Base-by-base conservation (phyloP, 768 basidiomycete genomes). In the Trametes meyenii region DNA sequence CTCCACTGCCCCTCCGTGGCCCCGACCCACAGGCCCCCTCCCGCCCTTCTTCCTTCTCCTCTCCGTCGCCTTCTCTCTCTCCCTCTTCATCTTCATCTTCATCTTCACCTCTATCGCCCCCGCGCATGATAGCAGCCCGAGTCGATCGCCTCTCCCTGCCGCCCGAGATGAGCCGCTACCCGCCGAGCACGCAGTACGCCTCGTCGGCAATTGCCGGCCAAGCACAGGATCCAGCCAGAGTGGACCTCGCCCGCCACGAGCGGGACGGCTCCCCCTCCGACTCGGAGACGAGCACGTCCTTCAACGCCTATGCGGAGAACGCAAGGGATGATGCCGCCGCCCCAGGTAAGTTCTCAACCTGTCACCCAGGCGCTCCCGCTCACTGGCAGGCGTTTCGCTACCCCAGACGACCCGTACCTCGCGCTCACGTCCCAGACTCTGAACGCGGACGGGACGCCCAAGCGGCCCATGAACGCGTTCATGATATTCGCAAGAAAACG, bases 381-480 rank as follows among this genome's bases (percentile, higher is more conserved):
- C 29, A 45, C 43, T 40, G 12, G 6, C 57, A n/a, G 14, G 42
- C 42, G 49, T 16, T n/a, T 48, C 16, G 3, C n/a, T 40, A 49
- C 57, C 39, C 59, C 61, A 78, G 78, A 78, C 45, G 80, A 81
- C 64, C 64, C 74, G 24, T 74, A 79, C 64, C 64, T 70, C 50
- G 76, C 86, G 2, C 74, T 92, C 71, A 93, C 86, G 19, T 84
- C 84, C 3, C 92, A 94, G 74, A 86, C 89, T 14, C 81, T 94
- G 59, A 94, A 94, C 72, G 81, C 89, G 1, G 92, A 94, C 67
- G 92, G 92, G 26, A 93, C 91, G 49, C 92, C 92, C 24, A 93
- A 93, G 72, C 86, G 92, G 13, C 92, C 92, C 36, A 94, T 94
- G 92, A 94, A 94, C 73, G 92, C 92, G 21, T 94, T 94, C 78